Percentiles rank a stretch among this genome's conserved stretches.
Conservation (phyloP, 2,329 filamentous ascomycete genomes). For the Aureobasidium lini region DNA sequence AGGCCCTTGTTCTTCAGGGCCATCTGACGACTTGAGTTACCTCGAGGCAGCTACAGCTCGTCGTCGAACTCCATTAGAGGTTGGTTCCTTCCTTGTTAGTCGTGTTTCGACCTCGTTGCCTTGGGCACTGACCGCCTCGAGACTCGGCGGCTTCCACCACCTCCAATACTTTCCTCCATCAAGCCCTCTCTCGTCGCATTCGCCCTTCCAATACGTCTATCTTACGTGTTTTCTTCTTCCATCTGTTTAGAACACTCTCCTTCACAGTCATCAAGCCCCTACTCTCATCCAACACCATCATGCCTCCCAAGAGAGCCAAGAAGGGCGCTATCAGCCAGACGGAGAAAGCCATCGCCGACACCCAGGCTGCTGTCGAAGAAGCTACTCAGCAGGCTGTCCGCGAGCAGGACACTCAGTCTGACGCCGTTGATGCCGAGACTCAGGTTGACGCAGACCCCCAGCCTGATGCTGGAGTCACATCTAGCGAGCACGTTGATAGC, state of each 20-base stretch:
- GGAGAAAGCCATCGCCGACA: neutral
- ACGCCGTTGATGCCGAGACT: neutral
- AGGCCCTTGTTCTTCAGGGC: neutral
- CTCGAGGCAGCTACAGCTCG: neutral
- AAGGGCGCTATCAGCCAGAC: neutral
- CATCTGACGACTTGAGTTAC: neutral
- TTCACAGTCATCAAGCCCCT: neutral
- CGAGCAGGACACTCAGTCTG: neutral
- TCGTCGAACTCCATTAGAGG: neutral
- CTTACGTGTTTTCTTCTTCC: neutral
- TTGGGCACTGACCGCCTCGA: conserved; percentile 1
- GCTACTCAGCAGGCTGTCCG: neutral
- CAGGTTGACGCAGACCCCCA: neutral
- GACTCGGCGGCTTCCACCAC: neutral
- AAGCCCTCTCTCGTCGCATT: neutral
- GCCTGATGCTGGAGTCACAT: neutral
- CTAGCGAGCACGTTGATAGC: neutral
- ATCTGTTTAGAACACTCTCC: neutral
- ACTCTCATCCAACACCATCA: neutral
- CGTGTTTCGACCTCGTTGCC: neutral
- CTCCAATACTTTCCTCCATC: neutral
- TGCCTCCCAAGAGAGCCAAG: neutral
- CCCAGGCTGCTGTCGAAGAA: neutral
- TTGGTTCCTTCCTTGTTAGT: neutral
- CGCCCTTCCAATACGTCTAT: neutral